Base-by-base conservation (phyloP, 371 early-diverging fungal species). In the Mucor lusitanicus region DNA sequence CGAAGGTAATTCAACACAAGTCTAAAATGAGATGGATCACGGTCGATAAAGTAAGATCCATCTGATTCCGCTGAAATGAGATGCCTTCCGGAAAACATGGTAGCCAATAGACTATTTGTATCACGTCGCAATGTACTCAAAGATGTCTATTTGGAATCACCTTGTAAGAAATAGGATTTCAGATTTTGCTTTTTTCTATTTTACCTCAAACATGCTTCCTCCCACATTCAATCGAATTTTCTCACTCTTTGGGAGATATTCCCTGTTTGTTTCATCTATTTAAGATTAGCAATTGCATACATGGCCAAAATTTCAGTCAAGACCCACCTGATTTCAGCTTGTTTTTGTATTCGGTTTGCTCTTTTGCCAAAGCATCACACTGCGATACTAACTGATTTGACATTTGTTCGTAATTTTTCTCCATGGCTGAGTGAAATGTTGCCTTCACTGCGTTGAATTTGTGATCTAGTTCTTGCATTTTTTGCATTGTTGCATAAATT, bases 61-160 rank as follows among this genome's bases (percentile, higher is more conserved):
- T 81, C 81, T 25, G 68, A 27, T 56, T 79, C 81, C 9, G 72
- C 58, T 21, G 59, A 69, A 35, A 79, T 37, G 3, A 40, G 39
- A 69, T 81, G 79, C 30, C 75, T 72, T 12, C 79, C 78, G 11
- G 81, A 81, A 56, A 81, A 78, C 81, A 81, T 81, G 28, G 72
- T 70, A 17, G 81, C 81, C 57, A 81, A 69, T 57, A 81, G 57
- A 44, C 79, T 77, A 23, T 65, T 55, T 44, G 65, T 64, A 56
- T 78, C 81, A 61, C 76, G 68, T 44, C 69, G 56, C 3, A 81
- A 64, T 46, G 81, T 81, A 53, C 68, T 73, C 33, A 76, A 27
- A 6, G 76, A 74, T 50, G 81, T 81, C 74, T 78, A 63, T 55
- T 53, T 19, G 7, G 44, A 44, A 44, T 6, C 19, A 44, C 7